Base-by-base conservation (phyloP, 192 early-diverging fungal genomes). In the Radiomyces spectabilis region DNA sequence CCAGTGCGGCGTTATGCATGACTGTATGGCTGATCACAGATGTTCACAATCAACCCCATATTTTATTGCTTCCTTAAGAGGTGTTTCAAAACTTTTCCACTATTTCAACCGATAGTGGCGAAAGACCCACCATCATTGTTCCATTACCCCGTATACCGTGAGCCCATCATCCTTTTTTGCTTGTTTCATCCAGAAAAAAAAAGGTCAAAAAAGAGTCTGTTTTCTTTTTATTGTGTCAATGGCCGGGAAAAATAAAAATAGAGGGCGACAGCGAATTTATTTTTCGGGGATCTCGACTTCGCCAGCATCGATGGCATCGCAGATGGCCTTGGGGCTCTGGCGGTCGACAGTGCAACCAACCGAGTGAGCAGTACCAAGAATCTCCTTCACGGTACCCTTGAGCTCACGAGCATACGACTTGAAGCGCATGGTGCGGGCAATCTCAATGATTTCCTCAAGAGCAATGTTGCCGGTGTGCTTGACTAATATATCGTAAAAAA, bases 261-360 rank as follows among this genome's bases (percentile, higher is more conserved):
- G 13, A 35, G n/a, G 13, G 33, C 5, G 33, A 35, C 6, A 35
- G 33, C 13, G 6, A 35, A 35, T 35, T 8, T 35, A 35, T 35
- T 5, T 8, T 35, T 35, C 68, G 26, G 80, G 75, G 43, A 87
- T 77, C 60, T 89, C 87, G 42, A 87, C 71, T 80, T 89, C 89
- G 55, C 95, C 95, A 47, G 83, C 81, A 55, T 85, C 84, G 59
- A 98, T 86, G 74, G 86, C 77, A 71, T 84, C 74, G 66, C 78
- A 79, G 61, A 99, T 61, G 66, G 94, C 93, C 64, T 82, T 78
- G 61, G 96, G 94, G 70, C 65, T 75, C 80, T 96, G 82, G 62
- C 96, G 94, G 56, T 99, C 96, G 54, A 99, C 94, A 58, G 95
- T 98, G 86, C 95, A 98, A 62, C 95, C 95, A 58, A 91, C 83